Base-by-base conservation (phyloP, 192 early-diverging fungal genomes). In the Kappamyces sp. region DNA sequence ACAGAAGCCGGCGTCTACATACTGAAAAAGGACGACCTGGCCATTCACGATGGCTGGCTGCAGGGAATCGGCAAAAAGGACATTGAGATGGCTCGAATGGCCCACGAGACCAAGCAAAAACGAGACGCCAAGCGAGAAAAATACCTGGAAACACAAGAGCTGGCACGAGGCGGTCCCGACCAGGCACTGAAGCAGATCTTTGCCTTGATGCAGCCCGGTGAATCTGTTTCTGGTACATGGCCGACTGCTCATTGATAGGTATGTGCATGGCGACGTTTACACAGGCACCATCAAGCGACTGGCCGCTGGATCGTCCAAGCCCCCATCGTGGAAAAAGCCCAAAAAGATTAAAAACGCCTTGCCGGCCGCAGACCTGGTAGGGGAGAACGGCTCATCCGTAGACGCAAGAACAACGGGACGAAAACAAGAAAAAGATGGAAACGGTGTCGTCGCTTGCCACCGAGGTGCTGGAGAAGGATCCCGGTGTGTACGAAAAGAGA, bases 41-140 rank as follows among this genome's bases (percentile, higher is more conserved):
- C 33, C 34, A 64, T 75, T 34, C 80, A 82, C 55, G 80, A 82
- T 49, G 66, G 63, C 40, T 82, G 80, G 80, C 65, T 82, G 35
- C 70, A 79, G 35, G 78, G 75, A 8, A 63, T 80, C 31, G 63
- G 67, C 10, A 71, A 63, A 40, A 55, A 71, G 5, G 73, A 82
- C 9, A 80, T 82, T 32, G 69, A 68, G 42, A 70, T 65, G 51
- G 52, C 31, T 33, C 54, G 23, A 2, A 4, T 43, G 15, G 42
- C 52, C 12, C 32, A 60, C 8, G 13, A 53, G 40, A 49, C 49
- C 37, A 32, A 13, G 58, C 41, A 41, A 37, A 10, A 44, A 5
- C 12, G 31, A 13, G 54, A 57, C 12, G 33, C 31, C 43, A 15
- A 2, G 5, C 57, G 63, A 63, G 70, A 63, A 7, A 71, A 57